Base-by-base conservation (phyloP, 2,329 filamentous ascomycete species). In the Aspergillus sclerotialis region DNA sequence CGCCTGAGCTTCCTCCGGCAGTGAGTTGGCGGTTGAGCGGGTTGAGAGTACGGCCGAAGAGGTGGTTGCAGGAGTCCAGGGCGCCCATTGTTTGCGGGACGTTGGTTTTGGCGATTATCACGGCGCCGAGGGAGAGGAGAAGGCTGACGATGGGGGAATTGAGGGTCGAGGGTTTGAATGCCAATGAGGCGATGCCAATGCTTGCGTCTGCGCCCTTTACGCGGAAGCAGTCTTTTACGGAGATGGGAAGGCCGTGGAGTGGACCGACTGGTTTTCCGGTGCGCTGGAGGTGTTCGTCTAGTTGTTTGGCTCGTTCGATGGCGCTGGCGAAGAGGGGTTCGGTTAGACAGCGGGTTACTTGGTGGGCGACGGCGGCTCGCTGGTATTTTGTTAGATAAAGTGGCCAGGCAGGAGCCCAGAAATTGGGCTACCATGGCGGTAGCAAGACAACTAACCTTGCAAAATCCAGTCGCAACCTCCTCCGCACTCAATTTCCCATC, bases 61-160 rank as follows among this genome's bases (percentile, higher is more conserved):
- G 70, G 38, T 78, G 74, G 58, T 80, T 80, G 44, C 73, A 61
- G 0, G 75, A 80, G 60, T 80, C 75, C 21, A 26, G 21, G 5
- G 31, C 24, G 13, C 13, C 24, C 44, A 55, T 45, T 0, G 71
- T 73, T 40, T 76, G 72, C 1, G 80, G 79, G 3, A 84, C 65
- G 44, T 82, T 83, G 0, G 80, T 84, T 58, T 84, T 84, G 40
- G 75, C 72, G 40, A 82, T 81, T 5, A 79, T 58, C 0, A 85
- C 68, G 0, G 80, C 80, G 1, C 82, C 82, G 0, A 75, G 64
- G 7, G 65, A 61, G 2, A 73, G 58, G 3, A 84, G 52, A 0
- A 80, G 60, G 4, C 73, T 65, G 0, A 82, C 72, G 6, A 81
- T 57, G 0, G 70, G 65, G 0, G 74, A 69, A 49, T 80, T 73